Evolutionary conservation across 192 early-diverging fungal genomes (phyloP).

Genomic region (Spizellomyces sp.): DNA sequence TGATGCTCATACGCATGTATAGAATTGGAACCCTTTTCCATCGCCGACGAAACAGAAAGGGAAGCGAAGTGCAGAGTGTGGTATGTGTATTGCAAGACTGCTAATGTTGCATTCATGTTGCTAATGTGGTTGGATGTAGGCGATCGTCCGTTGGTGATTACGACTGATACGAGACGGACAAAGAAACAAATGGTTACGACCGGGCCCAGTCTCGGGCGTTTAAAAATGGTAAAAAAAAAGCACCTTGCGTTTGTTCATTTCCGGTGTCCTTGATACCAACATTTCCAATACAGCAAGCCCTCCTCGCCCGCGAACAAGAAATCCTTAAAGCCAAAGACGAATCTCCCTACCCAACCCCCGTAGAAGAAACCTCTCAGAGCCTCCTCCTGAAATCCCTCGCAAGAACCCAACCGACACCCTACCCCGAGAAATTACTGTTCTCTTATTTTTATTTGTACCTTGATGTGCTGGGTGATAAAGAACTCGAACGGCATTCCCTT

Average conservation of each 20-base stretch:
- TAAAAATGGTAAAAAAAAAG: constrained; percentile 1
- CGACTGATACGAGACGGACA: not conserved
- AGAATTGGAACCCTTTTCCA: not conserved
- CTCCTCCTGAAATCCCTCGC: constrained; percentile 22
- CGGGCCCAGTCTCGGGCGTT: not conserved
- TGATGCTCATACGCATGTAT: no score
- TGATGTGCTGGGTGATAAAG: constrained; percentile 16
- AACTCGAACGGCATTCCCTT: constrained; percentile 17
- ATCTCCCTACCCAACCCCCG: constrained; percentile 28
- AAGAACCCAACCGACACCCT: not conserved
- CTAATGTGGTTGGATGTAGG: no score
- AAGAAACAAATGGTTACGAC: constrained; percentile 1
- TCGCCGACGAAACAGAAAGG: constrained; percentile 3
- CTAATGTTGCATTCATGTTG: no score
- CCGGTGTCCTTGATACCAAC: no score
- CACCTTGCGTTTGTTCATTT: no score
- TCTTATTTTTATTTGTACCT: constrained; percentile 26
- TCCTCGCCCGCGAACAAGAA: constrained; percentile 5
- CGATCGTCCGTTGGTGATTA: no score
- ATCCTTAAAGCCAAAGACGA: constrained; percentile 26
- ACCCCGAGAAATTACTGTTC: not conserved
- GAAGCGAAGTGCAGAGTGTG: no score
- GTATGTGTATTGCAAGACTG: no score
- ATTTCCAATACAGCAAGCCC: constrained; percentile 3
- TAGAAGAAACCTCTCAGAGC: constrained; percentile 25